A percentile compares a stretch with the other conserved stretches of the same genome.
Evolutionary conservation across 176 grass and related monocot species (phyloP).

Genomic region (Elaeis guineensis): DNA sequence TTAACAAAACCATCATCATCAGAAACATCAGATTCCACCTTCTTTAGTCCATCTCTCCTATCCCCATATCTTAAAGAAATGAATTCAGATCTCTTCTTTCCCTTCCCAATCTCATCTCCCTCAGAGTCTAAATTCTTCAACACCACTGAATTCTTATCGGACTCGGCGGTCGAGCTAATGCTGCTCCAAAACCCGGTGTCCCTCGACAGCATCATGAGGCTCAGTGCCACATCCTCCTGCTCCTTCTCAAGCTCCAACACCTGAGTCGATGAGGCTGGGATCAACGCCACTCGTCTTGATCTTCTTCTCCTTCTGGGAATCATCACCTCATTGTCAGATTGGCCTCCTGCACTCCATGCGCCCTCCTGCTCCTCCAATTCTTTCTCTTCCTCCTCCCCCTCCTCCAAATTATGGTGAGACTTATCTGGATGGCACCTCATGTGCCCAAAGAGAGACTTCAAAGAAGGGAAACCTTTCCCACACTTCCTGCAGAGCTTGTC

Average conservation of each 20-base stretch:
- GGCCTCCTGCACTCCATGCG: neutral
- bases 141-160: neutral
- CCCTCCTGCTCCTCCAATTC: neutral
- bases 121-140: no score
- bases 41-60: no score
- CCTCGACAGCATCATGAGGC: conserved; percentile 12
- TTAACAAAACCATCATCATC: neutral
- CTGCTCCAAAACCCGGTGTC: neutral
- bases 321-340: neutral
- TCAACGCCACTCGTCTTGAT: conserved; percentile 11
- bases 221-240: neutral
- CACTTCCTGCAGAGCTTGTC: no score
- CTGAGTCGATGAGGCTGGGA: neutral
- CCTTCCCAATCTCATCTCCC: neutral
- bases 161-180: neutral
- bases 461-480: no score
- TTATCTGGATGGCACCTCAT: no score
- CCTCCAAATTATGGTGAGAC: no score
- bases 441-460: no score
- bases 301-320: neutral
- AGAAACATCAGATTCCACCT: no score
- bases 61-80: no score
- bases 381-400: no score
- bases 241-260: conserved; percentile 1
- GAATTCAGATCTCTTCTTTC: neutral